These are phyloP conservation scores for Pulveroboletus frians DNA, from an alignment of 768 basidiomycete genomes.

Conservation along the genomic window DNA sequence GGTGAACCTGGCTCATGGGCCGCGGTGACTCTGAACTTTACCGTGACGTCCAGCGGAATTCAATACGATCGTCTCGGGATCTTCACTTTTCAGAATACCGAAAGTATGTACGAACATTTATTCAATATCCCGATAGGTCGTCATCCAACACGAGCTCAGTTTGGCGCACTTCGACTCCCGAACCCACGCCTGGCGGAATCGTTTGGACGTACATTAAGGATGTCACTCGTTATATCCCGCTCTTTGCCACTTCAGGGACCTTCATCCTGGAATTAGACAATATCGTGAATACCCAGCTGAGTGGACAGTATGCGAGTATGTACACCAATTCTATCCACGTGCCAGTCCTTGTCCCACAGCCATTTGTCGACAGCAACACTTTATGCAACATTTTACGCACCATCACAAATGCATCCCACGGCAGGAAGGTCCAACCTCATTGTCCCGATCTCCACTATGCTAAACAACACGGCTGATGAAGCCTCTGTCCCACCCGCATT, in stretches of 20 bases:
- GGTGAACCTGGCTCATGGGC: conserved; percentile 69
- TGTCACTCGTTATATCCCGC: conserved; percentile 63
- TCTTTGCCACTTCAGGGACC: conserved; percentile 62
- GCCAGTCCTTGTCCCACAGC: background rate
- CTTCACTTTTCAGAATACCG: conserved; percentile 74
- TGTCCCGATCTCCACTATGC: conserved; percentile 63
- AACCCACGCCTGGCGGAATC: conserved; percentile 65
- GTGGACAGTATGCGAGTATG: conserved; percentile 68
- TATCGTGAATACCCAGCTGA: conserved; percentile 48
- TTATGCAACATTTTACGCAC: conserved; percentile 66
- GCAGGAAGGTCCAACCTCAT: conserved; percentile 59
- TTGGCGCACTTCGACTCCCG: conserved; percentile 78
- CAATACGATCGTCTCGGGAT: conserved; percentile 70
- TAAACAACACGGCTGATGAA: conserved; percentile 61
- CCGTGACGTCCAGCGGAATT: conserved; percentile 72
- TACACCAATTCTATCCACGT: conserved; percentile 1
- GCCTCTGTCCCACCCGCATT: conserved; percentile 72
- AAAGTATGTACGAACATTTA: conserved; percentile 44
- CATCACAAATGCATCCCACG: conserved; percentile 51
- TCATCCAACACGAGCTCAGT: conserved; percentile 35
- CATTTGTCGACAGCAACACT: conserved; percentile 47
- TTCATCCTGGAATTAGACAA: conserved; percentile 76
- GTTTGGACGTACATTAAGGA: conserved; percentile 79
- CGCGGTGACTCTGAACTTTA: conserved; percentile 69
- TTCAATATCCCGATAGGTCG: background rate